phyloP scores from a whole-genome alignment of 2,329 filamentous ascomycete genomes.

The Alternaria hordeiaustralica region DNA sequence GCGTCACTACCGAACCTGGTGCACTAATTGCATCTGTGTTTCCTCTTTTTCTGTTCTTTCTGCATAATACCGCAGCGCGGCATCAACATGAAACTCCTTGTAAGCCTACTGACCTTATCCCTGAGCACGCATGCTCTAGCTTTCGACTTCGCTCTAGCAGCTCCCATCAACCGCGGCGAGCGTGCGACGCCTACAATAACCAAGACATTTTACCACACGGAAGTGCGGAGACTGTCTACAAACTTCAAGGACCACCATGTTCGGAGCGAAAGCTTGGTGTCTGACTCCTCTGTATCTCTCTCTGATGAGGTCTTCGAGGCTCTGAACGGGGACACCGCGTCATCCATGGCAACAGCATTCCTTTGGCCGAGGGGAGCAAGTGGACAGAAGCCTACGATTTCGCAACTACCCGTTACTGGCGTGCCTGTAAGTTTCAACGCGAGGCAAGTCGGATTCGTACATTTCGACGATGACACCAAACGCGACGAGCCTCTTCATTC shows the following conservation, averaged over 20 bases:
- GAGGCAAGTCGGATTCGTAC: not conserved
- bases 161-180: not conserved
- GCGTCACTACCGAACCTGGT: not conserved
- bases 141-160: not conserved
- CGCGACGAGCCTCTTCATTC: rapidly evolving
- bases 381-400: not conserved
- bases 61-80: not conserved
- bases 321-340: not conserved
- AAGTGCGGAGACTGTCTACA: not conserved
- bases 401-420: not conserved
- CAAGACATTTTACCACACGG: not conserved
- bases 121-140: not conserved
- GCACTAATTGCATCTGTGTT: not conserved
- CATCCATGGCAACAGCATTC: not conserved
- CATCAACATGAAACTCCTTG: not conserved
- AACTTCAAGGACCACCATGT: too few species aligned
- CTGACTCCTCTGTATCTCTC: not conserved
- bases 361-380: not conserved
- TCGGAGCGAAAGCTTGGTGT: not conserved
- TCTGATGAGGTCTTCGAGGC: not conserved
- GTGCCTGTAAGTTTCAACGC: not conserved
- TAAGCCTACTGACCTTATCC: not conserved
- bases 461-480: not conserved
- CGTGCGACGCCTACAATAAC: not conserved
- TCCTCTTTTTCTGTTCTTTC: not conserved